phyloP scores from a whole-genome alignment of 305 asterid species.

The Ajuga reptans region DNA sequence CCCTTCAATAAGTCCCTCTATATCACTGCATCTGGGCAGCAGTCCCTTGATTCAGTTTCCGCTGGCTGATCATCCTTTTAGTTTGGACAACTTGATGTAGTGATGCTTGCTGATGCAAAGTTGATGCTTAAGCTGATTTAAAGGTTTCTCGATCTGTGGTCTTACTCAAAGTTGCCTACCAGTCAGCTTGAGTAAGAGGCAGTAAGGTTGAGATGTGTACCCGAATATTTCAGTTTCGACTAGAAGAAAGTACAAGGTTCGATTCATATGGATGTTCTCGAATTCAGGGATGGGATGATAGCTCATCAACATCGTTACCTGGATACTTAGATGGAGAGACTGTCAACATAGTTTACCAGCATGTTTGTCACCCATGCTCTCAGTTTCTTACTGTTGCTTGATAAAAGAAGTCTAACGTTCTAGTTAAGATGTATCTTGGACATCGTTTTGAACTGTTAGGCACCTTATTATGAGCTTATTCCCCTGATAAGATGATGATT shows the following conservation, averaged over 20 bases:
- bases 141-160: slow-evolving; percentile 14
- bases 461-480: slow-evolving; percentile 15
- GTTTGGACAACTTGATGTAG: slow-evolving; percentile 20
- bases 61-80: slow-evolving; percentile 13
- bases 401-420: slow-evolving; percentile 12
- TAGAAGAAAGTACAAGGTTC: slow-evolving; percentile 8
- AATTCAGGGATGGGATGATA: slow-evolving; percentile 14
- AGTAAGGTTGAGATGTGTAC: slow-evolving; percentile 23
- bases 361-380: slow-evolving; percentile 17
- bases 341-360: slow-evolving; percentile 11
- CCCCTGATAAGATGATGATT: slow-evolving; percentile 16
- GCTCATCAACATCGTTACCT: not conserved
- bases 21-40: slow-evolving; percentile 15
- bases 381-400: slow-evolving; percentile 10
- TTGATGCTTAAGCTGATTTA: slow-evolving; percentile 24
- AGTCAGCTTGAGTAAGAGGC: slow-evolving; percentile 28
- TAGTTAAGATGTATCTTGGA: slow-evolving; percentile 22
- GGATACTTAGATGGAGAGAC: slow-evolving; percentile 20
- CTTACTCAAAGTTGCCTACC: slow-evolving; percentile 23
- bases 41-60: slow-evolving; percentile 19
- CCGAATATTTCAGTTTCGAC: slow-evolving; percentile 12
- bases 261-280: slow-evolving; percentile 10
- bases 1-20: slow-evolving; percentile 14
- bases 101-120: slow-evolving; percentile 10
- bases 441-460: slow-evolving; percentile 20